Percentiles rank a stretch among this genome's conserved stretches.
phyloP scores from a whole-genome alignment of 2,329 filamentous ascomycete genomes.

The Ophiocordyceps camponoti-leonardi region DNA sequence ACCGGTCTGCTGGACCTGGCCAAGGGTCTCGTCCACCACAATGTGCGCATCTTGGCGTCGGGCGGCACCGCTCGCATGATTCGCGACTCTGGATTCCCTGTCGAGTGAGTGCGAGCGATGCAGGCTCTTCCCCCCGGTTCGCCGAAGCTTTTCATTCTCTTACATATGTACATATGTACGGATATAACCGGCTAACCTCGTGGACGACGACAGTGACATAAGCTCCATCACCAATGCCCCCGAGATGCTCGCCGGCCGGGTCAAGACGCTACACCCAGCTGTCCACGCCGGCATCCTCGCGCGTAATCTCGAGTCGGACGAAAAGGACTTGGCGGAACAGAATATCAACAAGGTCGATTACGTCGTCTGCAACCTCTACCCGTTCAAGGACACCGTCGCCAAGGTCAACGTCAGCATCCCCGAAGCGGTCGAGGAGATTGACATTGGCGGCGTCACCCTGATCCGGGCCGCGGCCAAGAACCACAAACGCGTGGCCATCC shows the following conservation, averaged over 20 bases:
- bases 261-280: conserved; percentile 91
- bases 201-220: conserved; percentile 50
- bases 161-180: too few relatives aligned
- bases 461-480: conserved; percentile 97
- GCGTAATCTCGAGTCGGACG: conserved; percentile 82
- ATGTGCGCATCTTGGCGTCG: conserved; percentile 85
- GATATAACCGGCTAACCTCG: not conserved
- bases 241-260: conserved; percentile 77
- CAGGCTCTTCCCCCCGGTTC: not conserved
- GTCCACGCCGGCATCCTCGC: conserved; percentile 86
- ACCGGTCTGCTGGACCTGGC: conserved; percentile 84
- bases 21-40: conserved; percentile 74
- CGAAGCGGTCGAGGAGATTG: conserved; percentile 96
- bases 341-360: conserved; percentile 92
- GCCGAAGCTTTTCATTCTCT: not conserved
- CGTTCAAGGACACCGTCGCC: conserved; percentile 95
- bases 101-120: conserved; percentile 66
- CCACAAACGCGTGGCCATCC: conserved; percentile 85
- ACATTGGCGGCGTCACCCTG: conserved; percentile 93
- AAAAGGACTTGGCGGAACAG: conserved; percentile 90
- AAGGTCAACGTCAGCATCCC: conserved; percentile 94
- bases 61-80: conserved; percentile 95
- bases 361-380: conserved; percentile 96
- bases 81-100: conserved; percentile 83
- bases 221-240: conserved; percentile 93